Evolutionary conservation across 2,329 filamentous ascomycete species (phyloP).

Genomic region (Ciborinia camelliae): DNA sequence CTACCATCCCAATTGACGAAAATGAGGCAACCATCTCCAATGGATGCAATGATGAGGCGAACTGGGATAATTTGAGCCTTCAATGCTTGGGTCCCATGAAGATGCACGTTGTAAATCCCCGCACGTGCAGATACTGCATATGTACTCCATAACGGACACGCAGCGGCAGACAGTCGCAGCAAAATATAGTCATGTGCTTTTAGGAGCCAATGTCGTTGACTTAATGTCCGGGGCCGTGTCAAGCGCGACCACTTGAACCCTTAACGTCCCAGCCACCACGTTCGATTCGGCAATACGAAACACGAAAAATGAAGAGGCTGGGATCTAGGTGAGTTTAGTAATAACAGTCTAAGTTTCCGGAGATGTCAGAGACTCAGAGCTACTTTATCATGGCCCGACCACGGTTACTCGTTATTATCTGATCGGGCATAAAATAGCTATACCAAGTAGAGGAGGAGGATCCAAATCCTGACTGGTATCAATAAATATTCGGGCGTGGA

Average conservation of each 20-base stretch:
- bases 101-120: slow-evolving; percentile 24
- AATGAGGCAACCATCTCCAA: slow-evolving; percentile 22
- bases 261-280: slow-evolving; percentile 8
- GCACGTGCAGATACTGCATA: slow-evolving; percentile 27
- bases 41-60: slow-evolving; percentile 21
- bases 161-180: slow-evolving; percentile 22
- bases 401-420: slow-evolving; percentile 6
- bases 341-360: neutral
- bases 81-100: slow-evolving; percentile 19
- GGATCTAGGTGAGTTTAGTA: neutral
- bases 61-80: slow-evolving; percentile 27
- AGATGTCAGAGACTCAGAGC: slow-evolving; percentile 8
- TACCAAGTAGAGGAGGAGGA: slow-evolving; percentile 7
- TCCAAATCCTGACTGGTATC: neutral
- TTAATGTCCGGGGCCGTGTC: neutral
- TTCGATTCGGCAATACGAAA: neutral
- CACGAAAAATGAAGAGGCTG: slow-evolving; percentile 14
- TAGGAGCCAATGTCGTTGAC: slow-evolving; percentile 12
- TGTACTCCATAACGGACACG: slow-evolving; percentile 26
- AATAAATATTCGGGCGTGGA: neutral
- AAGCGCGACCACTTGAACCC: slow-evolving; percentile 1
- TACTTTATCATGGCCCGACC: slow-evolving; percentile 2
- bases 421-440: neutral
- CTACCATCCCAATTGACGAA: slow-evolving; percentile 2
- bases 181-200: slow-evolving; percentile 29